phyloP scores from a whole-genome alignment of 176 grass and related monocot species.

The Alloteropsis semialata region DNA sequence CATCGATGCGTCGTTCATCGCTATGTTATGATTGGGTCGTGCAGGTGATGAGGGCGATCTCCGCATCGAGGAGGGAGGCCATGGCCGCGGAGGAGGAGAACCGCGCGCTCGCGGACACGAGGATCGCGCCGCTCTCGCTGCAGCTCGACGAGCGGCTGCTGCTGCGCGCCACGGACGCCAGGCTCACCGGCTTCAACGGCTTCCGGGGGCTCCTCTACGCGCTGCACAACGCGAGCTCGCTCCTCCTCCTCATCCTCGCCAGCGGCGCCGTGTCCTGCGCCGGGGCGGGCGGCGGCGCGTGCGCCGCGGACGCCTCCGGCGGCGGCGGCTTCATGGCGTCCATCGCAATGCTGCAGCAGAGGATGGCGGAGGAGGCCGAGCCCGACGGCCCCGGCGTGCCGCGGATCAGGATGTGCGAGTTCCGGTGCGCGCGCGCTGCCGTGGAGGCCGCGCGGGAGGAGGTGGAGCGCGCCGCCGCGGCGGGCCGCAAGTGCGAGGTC shows the following conservation, averaged over 20 bases:
- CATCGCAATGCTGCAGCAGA: slow-evolving; percentile 74
- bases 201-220: slow-evolving; percentile 82
- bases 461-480: slow-evolving; percentile 50
- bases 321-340: slow-evolving; percentile 57
- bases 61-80: slow-evolving; percentile 61
- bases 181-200: slow-evolving; percentile 80
- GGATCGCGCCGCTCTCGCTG: slow-evolving; percentile 70
- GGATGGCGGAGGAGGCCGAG: slow-evolving; percentile 60
- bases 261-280: slow-evolving; percentile 48
- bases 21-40: background rate
- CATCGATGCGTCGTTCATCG: background rate
- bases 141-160: slow-evolving; percentile 54
- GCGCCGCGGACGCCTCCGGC: background rate
- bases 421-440: slow-evolving; percentile 49
- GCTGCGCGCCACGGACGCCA: slow-evolving; percentile 52
- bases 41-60: slow-evolving; percentile 64
- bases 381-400: background rate
- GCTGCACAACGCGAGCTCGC: slow-evolving; percentile 78
- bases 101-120: slow-evolving; percentile 48
- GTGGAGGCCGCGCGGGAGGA: slow-evolving; percentile 67
- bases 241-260: slow-evolving; percentile 74
- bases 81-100: slow-evolving; percentile 79
- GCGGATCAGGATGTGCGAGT: slow-evolving; percentile 71
- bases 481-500: slow-evolving; percentile 30
- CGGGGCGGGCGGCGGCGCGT: background rate